phyloP scores from a whole-genome alignment of 352 stramenopile species.

The Peronospora destructor region DNA sequence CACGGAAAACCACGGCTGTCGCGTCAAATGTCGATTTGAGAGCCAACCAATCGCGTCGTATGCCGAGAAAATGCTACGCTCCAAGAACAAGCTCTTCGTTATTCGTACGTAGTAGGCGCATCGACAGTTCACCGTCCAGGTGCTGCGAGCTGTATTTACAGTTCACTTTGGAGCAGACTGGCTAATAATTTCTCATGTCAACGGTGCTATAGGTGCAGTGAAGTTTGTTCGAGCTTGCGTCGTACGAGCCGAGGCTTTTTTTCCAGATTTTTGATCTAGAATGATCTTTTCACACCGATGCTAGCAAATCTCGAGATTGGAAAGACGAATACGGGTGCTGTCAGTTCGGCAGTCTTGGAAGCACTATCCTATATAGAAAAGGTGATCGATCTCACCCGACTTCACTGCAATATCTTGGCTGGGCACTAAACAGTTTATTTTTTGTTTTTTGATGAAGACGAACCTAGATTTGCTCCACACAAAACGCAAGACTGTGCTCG shows the following conservation, averaged over 20 bases:
- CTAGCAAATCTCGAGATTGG: constrained; percentile 46
- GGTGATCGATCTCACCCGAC: too few relatives aligned
- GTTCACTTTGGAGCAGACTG: neutral
- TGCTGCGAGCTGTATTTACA: constrained; percentile 17
- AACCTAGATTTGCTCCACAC: too few relatives aligned
- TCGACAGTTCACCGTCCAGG: constrained; percentile 15
- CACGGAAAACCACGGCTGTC: constrained; percentile 77
- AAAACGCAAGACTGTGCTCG: too few relatives aligned
- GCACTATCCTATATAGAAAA: constrained; percentile 72
- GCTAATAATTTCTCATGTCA: neutral
- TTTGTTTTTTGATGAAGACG: too few relatives aligned
- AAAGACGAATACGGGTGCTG: constrained; percentile 47
- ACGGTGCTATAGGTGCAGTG: constrained; percentile 43
- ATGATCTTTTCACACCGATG: constrained; percentile 55
- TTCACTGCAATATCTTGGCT: too few relatives aligned
- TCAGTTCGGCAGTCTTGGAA: constrained; percentile 71
- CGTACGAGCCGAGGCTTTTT: constrained; percentile 70
- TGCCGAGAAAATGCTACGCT: constrained; percentile 63
- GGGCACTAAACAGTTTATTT: too few relatives aligned
- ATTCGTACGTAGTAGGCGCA: constrained; percentile 53
- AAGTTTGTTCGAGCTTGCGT: constrained; percentile 75
- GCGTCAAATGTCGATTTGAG: constrained; percentile 82
- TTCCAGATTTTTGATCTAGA: constrained; percentile 72
- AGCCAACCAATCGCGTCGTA: constrained; percentile 70
- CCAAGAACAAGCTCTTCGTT: constrained; percentile 79